phyloP scores from a whole-genome alignment of 257 asterid genomes.

The Euphrasia confusa region DNA sequence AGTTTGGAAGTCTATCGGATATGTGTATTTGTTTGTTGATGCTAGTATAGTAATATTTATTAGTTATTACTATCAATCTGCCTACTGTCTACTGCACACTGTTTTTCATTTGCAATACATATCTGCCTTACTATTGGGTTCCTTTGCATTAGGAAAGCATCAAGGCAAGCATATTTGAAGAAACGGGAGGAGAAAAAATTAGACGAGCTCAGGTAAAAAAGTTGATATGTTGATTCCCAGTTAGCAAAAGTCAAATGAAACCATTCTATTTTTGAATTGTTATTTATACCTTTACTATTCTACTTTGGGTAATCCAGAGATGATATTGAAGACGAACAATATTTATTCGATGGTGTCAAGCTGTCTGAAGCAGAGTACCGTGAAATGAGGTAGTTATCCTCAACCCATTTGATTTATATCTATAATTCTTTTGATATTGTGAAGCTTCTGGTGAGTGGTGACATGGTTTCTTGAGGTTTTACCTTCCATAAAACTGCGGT shows the following conservation, averaged over 20 bases:
- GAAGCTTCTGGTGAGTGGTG: neutral
- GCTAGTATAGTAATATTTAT: neutral
- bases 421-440: constrained; percentile 1
- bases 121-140: constrained; percentile 9
- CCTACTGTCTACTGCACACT: neutral
- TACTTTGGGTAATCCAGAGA: constrained; percentile 47
- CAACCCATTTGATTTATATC: constrained; percentile 7
- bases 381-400: constrained; percentile 50
- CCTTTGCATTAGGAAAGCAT: constrained; percentile 48
- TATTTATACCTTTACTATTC: constrained; percentile 16
- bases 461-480: neutral
- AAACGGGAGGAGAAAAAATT: constrained; percentile 89
- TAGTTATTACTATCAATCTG: neutral
- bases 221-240: constrained; percentile 13
- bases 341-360: constrained; percentile 74
- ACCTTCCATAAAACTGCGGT: neutral
- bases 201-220: constrained; percentile 70
- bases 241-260: neutral
- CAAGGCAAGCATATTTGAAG: constrained; percentile 89
- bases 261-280: constrained; percentile 18
- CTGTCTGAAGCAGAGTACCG: constrained; percentile 64
- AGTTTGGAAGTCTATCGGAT: too few species aligned
- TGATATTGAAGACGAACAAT: constrained; percentile 84
- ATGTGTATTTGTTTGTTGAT: too few species aligned
- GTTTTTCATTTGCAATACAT: neutral